A percentile compares a stretch with the other conserved stretches of the same genome.
Conservation (phyloP, 2,329 filamentous ascomycete genomes). For the Monosporascus sp. region DNA sequence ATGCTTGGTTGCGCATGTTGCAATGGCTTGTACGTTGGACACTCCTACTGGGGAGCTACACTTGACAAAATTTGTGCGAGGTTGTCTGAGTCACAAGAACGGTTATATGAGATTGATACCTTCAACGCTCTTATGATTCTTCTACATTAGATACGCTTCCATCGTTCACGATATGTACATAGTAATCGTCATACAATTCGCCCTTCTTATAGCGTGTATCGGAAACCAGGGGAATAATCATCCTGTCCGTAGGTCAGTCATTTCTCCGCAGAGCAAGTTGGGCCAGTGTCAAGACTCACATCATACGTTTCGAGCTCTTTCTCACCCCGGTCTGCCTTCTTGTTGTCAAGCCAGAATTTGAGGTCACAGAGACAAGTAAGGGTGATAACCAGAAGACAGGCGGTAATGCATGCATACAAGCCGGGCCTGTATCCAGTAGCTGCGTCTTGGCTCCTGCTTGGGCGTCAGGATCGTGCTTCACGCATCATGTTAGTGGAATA, state of each 20-base stretch:
- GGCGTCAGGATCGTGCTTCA: background rate
- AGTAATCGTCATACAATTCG: too few relatives aligned
- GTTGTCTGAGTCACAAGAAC: too few relatives aligned
- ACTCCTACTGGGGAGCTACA: too few relatives aligned
- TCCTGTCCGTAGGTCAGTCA: background rate
- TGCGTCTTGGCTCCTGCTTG: conserved; percentile 38
- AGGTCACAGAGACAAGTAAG: conserved; percentile 34
- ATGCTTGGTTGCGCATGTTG: too few relatives aligned
- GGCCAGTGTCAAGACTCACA: conserved; percentile 28
- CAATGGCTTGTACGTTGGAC: too few relatives aligned
- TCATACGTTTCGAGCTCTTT: conserved; percentile 40
- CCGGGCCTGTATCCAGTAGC: conserved; percentile 44
- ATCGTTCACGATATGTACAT: too few relatives aligned
- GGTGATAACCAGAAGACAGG: conserved; percentile 36
- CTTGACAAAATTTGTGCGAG: too few relatives aligned
- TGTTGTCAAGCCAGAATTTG: conserved; percentile 35
- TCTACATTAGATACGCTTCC: too few relatives aligned
- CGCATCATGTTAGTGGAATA: background rate
- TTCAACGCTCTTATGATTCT: too few relatives aligned
- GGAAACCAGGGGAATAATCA: background rate
- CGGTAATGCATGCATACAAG: conserved; percentile 46
- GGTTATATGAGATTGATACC: too few relatives aligned
- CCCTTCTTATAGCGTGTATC: background rate
- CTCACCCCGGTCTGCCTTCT: conserved; percentile 41
- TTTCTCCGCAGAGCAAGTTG: background rate